Conservation (phyloP, 345 rosid species). For the Erysimum cheiranthoides region DNA sequence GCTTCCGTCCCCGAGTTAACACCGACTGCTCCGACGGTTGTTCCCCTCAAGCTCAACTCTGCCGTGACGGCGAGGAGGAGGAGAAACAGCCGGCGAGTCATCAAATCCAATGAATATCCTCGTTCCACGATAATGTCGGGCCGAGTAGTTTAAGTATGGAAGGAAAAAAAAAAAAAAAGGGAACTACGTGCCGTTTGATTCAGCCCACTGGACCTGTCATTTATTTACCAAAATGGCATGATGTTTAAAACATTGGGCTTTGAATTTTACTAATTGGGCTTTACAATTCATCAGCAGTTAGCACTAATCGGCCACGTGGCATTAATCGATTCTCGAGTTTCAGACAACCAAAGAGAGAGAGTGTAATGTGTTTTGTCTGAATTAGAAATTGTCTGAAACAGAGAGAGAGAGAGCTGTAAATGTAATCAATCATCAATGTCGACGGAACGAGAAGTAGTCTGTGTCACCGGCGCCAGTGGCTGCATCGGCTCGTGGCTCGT, state of each 20-base stretch:
- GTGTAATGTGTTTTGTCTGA: conserved; percentile 2
- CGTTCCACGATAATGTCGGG: conserved; percentile 6
- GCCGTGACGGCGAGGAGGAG: conserved; percentile 41
- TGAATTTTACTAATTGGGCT: conserved; percentile 4
- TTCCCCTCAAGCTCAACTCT: conserved; percentile 27
- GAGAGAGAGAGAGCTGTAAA: neutral
- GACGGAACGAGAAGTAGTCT: conserved; percentile 60
- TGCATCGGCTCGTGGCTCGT: conserved; percentile 93
- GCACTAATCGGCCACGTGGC: conserved; percentile 28
- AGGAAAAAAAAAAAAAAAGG: neutral
- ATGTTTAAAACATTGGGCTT: conserved; percentile 4
- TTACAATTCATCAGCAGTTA: neutral
- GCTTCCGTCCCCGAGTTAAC: conserved; percentile 86
- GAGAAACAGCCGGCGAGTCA: conserved; percentile 38
- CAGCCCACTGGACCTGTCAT: conserved; percentile 1
- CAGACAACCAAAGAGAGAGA: neutral
- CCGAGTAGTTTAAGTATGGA: neutral
- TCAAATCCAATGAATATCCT: conserved; percentile 25
- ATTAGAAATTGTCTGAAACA: conserved; percentile 21
- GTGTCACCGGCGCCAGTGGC: conserved; percentile 97
- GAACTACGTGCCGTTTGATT: conserved; percentile 30
- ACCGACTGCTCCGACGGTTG: conserved; percentile 52
- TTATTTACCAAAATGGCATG: neutral
- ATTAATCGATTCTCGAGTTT: conserved; percentile 1
- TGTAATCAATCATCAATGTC: conserved; percentile 46